Base-by-base conservation (phyloP, 148 eudicot species). In the Cornus controversa region DNA sequence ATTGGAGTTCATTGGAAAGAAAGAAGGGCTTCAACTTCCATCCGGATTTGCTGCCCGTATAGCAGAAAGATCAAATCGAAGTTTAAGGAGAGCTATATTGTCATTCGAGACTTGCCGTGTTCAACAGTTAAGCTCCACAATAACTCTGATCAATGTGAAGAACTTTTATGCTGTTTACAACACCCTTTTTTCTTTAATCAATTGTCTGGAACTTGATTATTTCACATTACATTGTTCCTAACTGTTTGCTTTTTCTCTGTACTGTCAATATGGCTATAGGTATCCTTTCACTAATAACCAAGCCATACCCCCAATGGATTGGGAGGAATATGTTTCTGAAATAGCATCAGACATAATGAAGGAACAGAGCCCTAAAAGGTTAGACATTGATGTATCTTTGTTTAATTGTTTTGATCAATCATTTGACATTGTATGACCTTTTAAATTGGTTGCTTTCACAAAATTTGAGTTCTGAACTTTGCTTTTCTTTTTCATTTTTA, bases 341-440 rank as follows among this genome's bases (percentile, higher is more conserved):
- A 95, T 95, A 80, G 92, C 96, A 71, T 90, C 94, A 77, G 95
- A 93, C 84, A 90, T 95, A 72, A 86, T 95, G 93, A 93, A 89
- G 77, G 99, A 93, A 84, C 99, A 93, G 86, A 93, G 97, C 87
- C 99, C 99, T 57, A 95, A 95, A 90, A 87, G 96, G 99, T 95
- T 80, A 63, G 31, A 9, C 36, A 15, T 40, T 31, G 4, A 6
- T 75, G 40, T 42, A 27, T 42, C 40, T 66, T 37, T 27, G 7
- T 72, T 62, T 7, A 26, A 5, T 14, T 47, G 11, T 40, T 42
- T 22, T 40, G 42, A 58, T 5, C 53, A 20, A 22, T 22, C 28
- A 60, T 37, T 73, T 25, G 11, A 20, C 67, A 22, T 23, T 57
- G 16, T 50, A 31, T 31, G 9, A 27, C 54, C 31, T 65, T 67